phyloP scores from a whole-genome alignment of 345 rosid species.

The Eucalyptus tenuipes region DNA sequence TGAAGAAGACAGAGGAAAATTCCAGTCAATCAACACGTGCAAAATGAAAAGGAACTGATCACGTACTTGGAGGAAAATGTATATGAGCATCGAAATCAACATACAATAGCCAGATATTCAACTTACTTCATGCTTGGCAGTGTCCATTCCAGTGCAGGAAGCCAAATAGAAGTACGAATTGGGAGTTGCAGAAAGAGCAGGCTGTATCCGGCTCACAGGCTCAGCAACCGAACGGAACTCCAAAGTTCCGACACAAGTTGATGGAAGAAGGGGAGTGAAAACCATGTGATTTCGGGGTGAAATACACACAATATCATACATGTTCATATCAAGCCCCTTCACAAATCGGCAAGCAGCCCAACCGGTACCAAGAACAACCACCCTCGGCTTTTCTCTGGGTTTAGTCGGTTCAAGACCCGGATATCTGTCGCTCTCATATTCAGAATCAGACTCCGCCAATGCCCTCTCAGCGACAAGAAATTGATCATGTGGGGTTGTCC shows the following conservation, averaged over 20 bases:
- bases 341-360: conserved; percentile 77
- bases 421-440: conserved; percentile 20
- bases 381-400: conserved; percentile 59
- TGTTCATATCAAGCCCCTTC: conserved; percentile 45
- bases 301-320: conserved; percentile 50
- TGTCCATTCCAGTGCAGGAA: conserved; percentile 59
- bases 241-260: conserved; percentile 50
- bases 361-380: conserved; percentile 66
- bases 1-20: neutral
- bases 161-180: conserved; percentile 79
- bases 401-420: conserved; percentile 56
- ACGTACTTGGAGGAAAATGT: neutral
- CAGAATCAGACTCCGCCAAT: conserved; percentile 22
- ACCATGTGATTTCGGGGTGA: conserved; percentile 87
- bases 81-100: neutral
- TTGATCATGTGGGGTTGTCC: conserved; percentile 18
- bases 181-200: conserved; percentile 60
- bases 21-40: neutral
- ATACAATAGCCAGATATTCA: neutral
- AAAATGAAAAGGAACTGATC: neutral
- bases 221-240: conserved; percentile 92
- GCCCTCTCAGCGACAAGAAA: conserved; percentile 20
- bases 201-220: conserved; percentile 73
- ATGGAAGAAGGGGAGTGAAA: conserved; percentile 20
- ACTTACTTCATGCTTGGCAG: conserved; percentile 59